Evolutionary conservation across 148 eudicot genomes (phyloP), one percentile per base, ranked within the genome.

Genomic region (Amaranthus hypochondriacus): DNA sequence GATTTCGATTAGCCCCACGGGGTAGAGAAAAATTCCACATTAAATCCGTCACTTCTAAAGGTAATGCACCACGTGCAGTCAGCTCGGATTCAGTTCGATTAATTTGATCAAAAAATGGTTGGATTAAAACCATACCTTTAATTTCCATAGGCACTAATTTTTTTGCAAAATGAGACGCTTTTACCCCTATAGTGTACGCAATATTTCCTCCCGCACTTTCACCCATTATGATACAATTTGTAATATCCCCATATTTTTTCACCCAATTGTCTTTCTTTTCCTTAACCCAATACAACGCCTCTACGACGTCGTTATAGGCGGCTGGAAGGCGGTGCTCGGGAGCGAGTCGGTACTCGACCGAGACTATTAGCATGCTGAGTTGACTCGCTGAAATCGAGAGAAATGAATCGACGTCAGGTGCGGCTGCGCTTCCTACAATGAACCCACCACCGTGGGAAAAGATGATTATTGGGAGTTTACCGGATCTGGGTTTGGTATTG

Each of bases 211-310:
- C 63, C 4, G 63, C 43, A 60, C 63, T 60, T 44, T 60, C 63
- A n/a, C 63, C 63, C 63, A 60, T 60, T 18, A 60, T 18, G 44
- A 60, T 7, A 60, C 63, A 60, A 42, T 44, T 60, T 4, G 44
- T 6, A 3, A 60, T 42, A 21, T 60, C 63, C 43, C 63, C 63
- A 8, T 60, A 60, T 7, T 60, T 60, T 7, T 10, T 1, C 44
- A 60, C 63, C 63, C 63, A 60, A 42, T 60, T 44, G 7, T 60
- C 63, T 15, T 60, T 60, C 4, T 21, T 60, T 4, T 60, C 63
- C 44, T 60, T 60, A 42, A 60, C 63, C 63, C 63, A 60, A 60
- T 18, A 60, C 63, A 60, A 28, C 5, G 63, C 63, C 63, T 60
- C 63, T 12, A 60, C 7, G 0, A 21, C 63, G 63, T 60, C 63